phyloP scores from a whole-genome alignment of 1,139 yeast species.

The Debaryomyces robertsiae region DNA sequence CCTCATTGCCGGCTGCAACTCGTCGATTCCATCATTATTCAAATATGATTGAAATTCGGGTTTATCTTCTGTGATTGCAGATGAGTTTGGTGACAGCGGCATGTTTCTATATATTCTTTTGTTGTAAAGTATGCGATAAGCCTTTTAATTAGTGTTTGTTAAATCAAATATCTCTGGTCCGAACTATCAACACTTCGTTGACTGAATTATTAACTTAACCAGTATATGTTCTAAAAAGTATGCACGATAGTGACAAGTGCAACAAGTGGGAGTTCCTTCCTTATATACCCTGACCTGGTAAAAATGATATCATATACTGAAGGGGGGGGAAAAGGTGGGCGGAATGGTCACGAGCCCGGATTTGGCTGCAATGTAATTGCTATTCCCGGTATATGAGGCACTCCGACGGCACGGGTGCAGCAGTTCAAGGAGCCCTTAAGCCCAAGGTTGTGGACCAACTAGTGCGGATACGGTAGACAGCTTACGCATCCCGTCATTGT shows the following conservation, averaged over 20 bases:
- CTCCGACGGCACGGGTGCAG: neutral
- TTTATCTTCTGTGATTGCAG: constrained; percentile 13
- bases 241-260: too few species aligned
- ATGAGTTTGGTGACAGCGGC: constrained; percentile 7
- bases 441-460: too few species aligned
- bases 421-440: too few species aligned
- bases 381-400: neutral
- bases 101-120: constrained; percentile 1
- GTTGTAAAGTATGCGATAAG: constrained; percentile 2
- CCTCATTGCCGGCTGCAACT: constrained; percentile 59
- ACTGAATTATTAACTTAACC: too few species aligned
- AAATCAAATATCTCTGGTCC: too few species aligned
- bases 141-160: neutral
- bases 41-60: constrained; percentile 54
- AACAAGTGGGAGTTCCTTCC: too few species aligned
- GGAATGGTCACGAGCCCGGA: constrained; percentile 4
- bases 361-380: constrained; percentile 9
- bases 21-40: constrained; percentile 72
- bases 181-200: neutral
- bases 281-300: constrained; percentile 1
- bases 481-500: too few species aligned
- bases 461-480: too few species aligned
- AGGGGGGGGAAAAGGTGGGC: constrained; percentile 8
- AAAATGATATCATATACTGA: constrained; percentile 4
- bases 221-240: too few species aligned